Conservation (phyloP, 2,329 filamentous ascomycete species). For the Aureobasidium vineae region DNA sequence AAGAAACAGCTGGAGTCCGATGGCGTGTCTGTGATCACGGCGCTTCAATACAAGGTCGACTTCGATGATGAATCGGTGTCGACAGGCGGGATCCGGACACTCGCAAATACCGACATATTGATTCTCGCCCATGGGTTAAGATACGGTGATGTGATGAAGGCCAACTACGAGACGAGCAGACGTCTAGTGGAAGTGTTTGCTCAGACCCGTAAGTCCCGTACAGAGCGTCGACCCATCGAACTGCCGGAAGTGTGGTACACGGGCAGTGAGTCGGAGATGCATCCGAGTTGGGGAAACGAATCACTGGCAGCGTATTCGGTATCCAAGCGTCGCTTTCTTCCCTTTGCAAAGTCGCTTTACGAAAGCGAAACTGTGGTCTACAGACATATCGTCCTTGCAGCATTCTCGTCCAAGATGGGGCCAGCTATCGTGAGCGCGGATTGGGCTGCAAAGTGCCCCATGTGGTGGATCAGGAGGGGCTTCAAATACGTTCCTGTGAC, state of each 20-base stretch:
- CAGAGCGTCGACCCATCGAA: background rate
- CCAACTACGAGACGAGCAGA: constrained; percentile 10
- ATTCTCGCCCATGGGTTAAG: background rate
- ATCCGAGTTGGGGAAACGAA: background rate
- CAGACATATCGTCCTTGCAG: background rate
- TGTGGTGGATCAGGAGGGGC: constrained; percentile 1
- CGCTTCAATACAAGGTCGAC: background rate
- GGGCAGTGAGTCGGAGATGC: constrained; percentile 1
- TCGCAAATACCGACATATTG: background rate
- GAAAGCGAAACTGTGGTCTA: background rate
- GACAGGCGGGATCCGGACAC: background rate
- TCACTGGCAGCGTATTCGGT: background rate
- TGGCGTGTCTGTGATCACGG: background rate
- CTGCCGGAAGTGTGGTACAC: background rate
- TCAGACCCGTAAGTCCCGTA: background rate
- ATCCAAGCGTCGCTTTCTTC: background rate
- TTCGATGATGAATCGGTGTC: background rate
- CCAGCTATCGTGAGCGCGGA: background rate
- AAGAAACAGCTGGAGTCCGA: background rate
- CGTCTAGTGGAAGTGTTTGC: constrained; percentile 7
- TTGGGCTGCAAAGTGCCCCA: constrained; percentile 4
- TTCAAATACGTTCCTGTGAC: background rate
- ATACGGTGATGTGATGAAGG: background rate
- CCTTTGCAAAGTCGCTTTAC: background rate
- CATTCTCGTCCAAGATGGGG: background rate